Base-by-base conservation (phyloP, 148 eudicot species). In the Amaranthus cruentus region DNA sequence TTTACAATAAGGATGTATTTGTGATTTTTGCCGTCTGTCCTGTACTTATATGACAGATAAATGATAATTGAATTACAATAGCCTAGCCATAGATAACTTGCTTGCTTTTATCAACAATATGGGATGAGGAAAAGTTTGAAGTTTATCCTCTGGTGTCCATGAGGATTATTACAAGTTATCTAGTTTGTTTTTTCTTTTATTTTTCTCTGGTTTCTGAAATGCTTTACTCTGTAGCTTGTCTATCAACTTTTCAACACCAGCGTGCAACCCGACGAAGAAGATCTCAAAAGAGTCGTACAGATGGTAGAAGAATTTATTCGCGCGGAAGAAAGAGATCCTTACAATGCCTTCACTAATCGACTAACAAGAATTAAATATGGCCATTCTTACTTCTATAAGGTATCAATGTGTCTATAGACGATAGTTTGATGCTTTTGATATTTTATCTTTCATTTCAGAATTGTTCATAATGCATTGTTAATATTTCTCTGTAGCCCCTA, bases 321-420 rank as follows among this genome's bases (percentile, higher is more conserved):
- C 56, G 97, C 97, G 55, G 87, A 91, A 59, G 92, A 91, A 77
- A 86, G 97, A 77, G 97, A 91, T 80, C 97, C 97, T 78, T 85
- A 81, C 73, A 86, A 85, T 75, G 89, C 83, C 74, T 91, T 91
- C 85, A 66, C 86, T 50, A 85, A 91, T 68, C 88, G 94, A 58
- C 82, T 89, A 76, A 85, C 89, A 76, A 89, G 85, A 80, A 84
- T 91, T 70, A 91, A 91, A 78, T 91, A 85, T 76, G 97, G 97
- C 53, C 83, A 86, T 72, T 85, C 97, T 58, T 91, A 88, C 75
- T 91, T 89, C 70, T 88, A 86, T 61, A 86, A 87, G 90, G 97
- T 91, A 82, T 60, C 43, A 60, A 7, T 60, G 63, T 55, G 13
- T 60, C 44, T 49, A 62, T 47, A 53, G 46, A 60, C 44, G 21